Base-by-base conservation (phyloP, 2,329 filamentous ascomycete species). In the Helicocarpus griseus region DNA sequence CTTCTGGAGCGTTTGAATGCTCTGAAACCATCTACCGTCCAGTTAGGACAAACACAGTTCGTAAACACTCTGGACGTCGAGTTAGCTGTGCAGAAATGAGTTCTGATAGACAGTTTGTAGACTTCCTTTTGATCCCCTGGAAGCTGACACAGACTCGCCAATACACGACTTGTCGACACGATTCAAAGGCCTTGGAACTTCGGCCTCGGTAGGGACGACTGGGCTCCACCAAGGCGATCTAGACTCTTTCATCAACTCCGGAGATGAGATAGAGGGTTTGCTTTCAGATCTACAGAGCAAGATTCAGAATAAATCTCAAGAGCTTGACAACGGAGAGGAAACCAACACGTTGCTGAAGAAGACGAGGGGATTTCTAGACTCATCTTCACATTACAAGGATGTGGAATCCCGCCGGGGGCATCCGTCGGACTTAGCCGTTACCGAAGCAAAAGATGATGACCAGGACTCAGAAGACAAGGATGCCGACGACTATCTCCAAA, bases 1-100 rank as follows among this genome's bases (percentile, higher is more conserved):
- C 57, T 67, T 39, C 58, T 67, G 21, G 57, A 63, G 39, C 60
- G 65, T 19, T 48, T 67, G 40, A 67, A 67, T 56, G 64, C 65
- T 11, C 52, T 67, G 39, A 67, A 65, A 52, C 59, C 60, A 48
- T 65, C 63, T 24, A 57, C 58, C 8, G 61, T 67, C 14, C 60
- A 63, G 35, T 56, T 67, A 48, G 61, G 64, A 29, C 56, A 55
- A 35, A 58, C 55, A 39, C 60, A 55, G 64, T 67, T 49, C 52
- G 52, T 45, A 43, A 48, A 54, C 52, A 21, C 45, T 50, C 33
- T 40, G 36, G 33, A 22, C 52, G 17, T 43, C 53, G 38, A 46
- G 48, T 17, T 14, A 21, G 21, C n/a, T 4, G 11, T 29, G 5
- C 28, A 36, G 31, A 29, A 52, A 45, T 39, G 35, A 56, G 41